A percentile compares a stretch with the other conserved stretches of the same genome.
phyloP scores from a whole-genome alignment of 2,329 filamentous ascomycete genomes.

The Pleoardoris graminearum region DNA sequence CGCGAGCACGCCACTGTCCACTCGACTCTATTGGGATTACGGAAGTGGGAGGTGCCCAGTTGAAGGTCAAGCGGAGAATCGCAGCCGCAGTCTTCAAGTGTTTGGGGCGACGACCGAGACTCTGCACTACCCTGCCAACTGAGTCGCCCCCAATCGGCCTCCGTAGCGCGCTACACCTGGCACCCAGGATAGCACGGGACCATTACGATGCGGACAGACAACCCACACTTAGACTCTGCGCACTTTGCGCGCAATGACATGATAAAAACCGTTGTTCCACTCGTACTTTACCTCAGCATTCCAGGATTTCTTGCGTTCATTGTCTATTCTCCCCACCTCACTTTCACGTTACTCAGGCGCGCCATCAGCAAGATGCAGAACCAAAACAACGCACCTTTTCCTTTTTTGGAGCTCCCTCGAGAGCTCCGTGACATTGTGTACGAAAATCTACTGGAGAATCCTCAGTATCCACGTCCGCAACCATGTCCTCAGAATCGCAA shows the following conservation, averaged over 20 bases:
- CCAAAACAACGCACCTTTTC: slow-evolving; percentile 26
- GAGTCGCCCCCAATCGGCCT: slow-evolving; percentile 2
- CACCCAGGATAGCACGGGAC: background rate
- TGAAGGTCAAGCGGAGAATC: background rate
- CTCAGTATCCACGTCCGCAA: slow-evolving; percentile 30
- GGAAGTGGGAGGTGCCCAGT: slow-evolving; percentile 4
- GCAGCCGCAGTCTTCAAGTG: too few relatives aligned
- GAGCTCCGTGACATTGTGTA: slow-evolving; percentile 42
- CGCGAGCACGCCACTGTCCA: slow-evolving; percentile 2
- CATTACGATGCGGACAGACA: slow-evolving; percentile 3
- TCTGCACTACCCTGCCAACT: slow-evolving; percentile 3
- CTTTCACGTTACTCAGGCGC: slow-evolving; percentile 13
- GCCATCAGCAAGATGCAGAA: slow-evolving; percentile 27
- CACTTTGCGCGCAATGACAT: slow-evolving; percentile 1
- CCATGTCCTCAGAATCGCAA: slow-evolving; percentile 12
- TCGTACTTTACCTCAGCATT: background rate
- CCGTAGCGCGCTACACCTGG: slow-evolving; percentile 1
- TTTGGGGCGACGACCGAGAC: too few relatives aligned
- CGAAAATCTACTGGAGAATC: slow-evolving; percentile 35
- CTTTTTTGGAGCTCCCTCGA: slow-evolving; percentile 34
- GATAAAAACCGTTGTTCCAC: slow-evolving; percentile 1
- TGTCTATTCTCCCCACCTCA: slow-evolving; percentile 14
- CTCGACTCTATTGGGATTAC: background rate
- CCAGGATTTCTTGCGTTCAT: slow-evolving; percentile 8
- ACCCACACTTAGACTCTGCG: slow-evolving; percentile 2